Conservation (phyloP, 176 grass and related monocot species). For the Oropetium thomaeum region DNA sequence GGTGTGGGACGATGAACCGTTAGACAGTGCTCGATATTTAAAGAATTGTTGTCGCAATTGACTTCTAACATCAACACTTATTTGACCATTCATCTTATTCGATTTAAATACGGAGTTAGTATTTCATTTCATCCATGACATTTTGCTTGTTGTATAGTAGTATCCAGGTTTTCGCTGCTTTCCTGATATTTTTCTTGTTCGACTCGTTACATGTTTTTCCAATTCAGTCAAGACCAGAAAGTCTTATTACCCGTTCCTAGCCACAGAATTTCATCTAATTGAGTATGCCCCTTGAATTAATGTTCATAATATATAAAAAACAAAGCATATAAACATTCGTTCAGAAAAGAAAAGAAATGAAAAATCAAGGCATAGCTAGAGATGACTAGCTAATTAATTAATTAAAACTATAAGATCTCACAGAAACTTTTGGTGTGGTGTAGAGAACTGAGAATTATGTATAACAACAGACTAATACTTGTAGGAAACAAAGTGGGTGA, state of each 20-base stretch:
- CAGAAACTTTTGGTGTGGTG: not conserved
- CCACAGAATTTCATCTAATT: not conserved
- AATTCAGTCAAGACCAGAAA: not conserved
- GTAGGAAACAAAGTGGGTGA: not conserved
- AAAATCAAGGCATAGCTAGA: not conserved
- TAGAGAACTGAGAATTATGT: not conserved
- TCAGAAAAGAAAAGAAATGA: not conserved
- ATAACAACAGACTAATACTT: not conserved
- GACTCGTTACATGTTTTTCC: too few relatives aligned
- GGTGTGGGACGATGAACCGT: not conserved
- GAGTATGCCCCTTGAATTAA: not conserved
- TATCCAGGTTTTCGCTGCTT: too few relatives aligned
- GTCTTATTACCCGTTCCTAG: not conserved
- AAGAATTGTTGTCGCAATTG: too few relatives aligned
- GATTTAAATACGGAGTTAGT: too few relatives aligned
- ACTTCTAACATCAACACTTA: too few relatives aligned
- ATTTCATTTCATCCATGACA: too few relatives aligned
- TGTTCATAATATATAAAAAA: too few relatives aligned
- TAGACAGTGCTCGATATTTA: too few relatives aligned
- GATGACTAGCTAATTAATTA: not conserved
- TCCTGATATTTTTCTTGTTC: too few relatives aligned
- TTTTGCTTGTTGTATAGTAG: not conserved
- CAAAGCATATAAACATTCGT: too few relatives aligned
- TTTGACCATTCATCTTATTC: too few relatives aligned
- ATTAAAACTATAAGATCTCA: not conserved